These are phyloP conservation scores for Schrenkiella parvula DNA, from an alignment of 345 rosid species.

Conservation along the genomic window DNA sequence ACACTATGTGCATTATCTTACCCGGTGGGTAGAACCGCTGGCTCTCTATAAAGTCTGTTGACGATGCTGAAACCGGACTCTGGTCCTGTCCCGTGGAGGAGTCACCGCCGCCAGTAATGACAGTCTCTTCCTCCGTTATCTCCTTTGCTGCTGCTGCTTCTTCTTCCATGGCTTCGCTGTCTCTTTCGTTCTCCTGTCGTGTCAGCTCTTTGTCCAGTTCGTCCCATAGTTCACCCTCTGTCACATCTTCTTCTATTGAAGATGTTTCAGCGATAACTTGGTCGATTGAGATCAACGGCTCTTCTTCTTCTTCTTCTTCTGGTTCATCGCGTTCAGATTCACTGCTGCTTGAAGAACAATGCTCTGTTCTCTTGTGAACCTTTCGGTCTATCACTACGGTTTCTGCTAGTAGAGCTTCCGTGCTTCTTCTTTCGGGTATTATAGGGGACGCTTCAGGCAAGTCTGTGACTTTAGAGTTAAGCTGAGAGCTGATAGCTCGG, in stretches of 20 bases:
- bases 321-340: conserved; percentile 51
- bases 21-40: conserved; percentile 87
- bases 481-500: conserved; percentile 43
- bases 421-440: conserved; percentile 41
- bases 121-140: conserved; percentile 68
- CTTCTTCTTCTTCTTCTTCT: conserved; percentile 82
- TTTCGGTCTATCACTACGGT: conserved; percentile 28
- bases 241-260: conserved; percentile 46
- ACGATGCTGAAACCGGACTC: conserved; percentile 30
- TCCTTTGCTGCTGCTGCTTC: conserved; percentile 80
- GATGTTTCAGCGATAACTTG: conserved; percentile 34
- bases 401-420: conserved; percentile 40
- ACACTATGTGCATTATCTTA: conserved; percentile 75
- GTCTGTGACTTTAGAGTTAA: conserved; percentile 44
- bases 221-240: conserved; percentile 80
- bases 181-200: conserved; percentile 54
- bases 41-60: conserved; percentile 51
- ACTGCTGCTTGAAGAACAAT: conserved; percentile 36
- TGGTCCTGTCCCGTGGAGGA: conserved; percentile 40
- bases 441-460: conserved; percentile 47
- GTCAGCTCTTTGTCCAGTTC: conserved; percentile 83
- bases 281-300: conserved; percentile 45
- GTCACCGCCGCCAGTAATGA: conserved; percentile 12
- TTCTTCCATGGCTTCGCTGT: conserved; percentile 55
- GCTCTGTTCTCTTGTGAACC: conserved; percentile 34